phyloP scores from a whole-genome alignment of 2,329 filamentous ascomycete genomes.

The Leptosphaerulina australis region DNA sequence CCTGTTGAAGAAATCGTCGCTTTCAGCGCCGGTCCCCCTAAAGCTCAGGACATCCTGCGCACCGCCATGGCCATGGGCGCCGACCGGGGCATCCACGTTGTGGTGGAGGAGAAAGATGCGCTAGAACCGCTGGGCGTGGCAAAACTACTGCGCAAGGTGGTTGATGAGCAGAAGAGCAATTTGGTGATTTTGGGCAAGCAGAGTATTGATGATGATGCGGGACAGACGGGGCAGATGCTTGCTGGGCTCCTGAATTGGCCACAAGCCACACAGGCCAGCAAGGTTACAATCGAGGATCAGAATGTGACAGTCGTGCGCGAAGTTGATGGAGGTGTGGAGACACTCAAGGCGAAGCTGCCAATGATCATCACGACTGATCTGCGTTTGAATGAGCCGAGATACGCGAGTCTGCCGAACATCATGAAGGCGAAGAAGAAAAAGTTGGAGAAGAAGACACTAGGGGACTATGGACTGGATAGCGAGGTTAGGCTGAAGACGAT shows the following conservation, averaged over 20 bases:
- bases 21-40: slow-evolving; percentile 85
- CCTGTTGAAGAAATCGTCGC: slow-evolving; percentile 86
- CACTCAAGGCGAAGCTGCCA: slow-evolving; percentile 80
- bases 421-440: slow-evolving; percentile 99
- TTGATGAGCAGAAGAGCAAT: slow-evolving; percentile 84
- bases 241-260: slow-evolving; percentile 90
- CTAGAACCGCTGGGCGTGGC: slow-evolving; percentile 91
- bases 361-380: slow-evolving; percentile 96
- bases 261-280: slow-evolving; percentile 91
- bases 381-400: slow-evolving; percentile 91
- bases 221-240: slow-evolving; percentile 97
- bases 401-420: slow-evolving; percentile 94
- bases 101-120: slow-evolving; percentile 65
- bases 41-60: slow-evolving; percentile 84
- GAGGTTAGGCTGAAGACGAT: slow-evolving; percentile 82
- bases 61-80: slow-evolving; percentile 99
- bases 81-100: slow-evolving; percentile 85
- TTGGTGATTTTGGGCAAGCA: slow-evolving; percentile 95
- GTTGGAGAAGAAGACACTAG: slow-evolving; percentile 86
- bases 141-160: slow-evolving; percentile 81
- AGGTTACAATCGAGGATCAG: slow-evolving; percentile 77
- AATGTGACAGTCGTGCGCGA: slow-evolving; percentile 81
- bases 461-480: slow-evolving; percentile 74
- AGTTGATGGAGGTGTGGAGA: slow-evolving; percentile 95
- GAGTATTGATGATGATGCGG: slow-evolving; percentile 95